These are phyloP conservation scores for Suillus subaureus DNA, from an alignment of 768 basidiomycete genomes.

Conservation along the genomic window DNA sequence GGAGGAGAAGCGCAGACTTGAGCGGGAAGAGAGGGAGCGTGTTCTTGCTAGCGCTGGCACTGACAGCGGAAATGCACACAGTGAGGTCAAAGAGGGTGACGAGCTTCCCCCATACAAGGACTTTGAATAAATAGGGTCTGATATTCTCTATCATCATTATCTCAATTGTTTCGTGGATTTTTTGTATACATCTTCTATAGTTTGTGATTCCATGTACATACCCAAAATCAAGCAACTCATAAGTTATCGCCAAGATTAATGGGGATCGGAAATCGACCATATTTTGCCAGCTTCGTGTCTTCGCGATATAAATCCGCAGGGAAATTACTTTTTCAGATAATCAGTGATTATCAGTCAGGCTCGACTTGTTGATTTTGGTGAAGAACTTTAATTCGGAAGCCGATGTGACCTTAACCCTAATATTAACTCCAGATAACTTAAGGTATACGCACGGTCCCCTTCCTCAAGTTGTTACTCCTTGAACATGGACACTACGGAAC, in stretches of 20 bases:
- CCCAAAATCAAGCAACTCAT: neutral
- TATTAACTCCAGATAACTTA: neutral
- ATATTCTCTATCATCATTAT: neutral
- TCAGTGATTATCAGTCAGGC: neutral
- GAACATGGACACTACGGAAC: conserved; percentile 62
- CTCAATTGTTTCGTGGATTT: neutral
- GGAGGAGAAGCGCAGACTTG: conserved; percentile 65
- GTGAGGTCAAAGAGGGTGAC: conserved; percentile 35
- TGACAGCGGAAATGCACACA: conserved; percentile 15
- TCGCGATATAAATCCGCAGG: neutral
- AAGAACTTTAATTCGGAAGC: too few relatives aligned
- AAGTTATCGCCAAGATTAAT: neutral
- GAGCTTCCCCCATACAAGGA: conserved; percentile 50
- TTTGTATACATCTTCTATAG: neutral
- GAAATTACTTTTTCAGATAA: neutral
- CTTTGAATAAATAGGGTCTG: conserved; percentile 22
- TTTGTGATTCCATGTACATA: neutral
- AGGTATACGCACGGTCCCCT: neutral
- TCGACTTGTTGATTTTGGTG: too few relatives aligned
- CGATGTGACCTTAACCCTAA: conserved; percentile 6
- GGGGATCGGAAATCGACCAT: neutral
- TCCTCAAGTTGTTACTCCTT: neutral
- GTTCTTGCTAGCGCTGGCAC: conserved; percentile 33
- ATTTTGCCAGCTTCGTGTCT: neutral
- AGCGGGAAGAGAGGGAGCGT: conserved; percentile 68